Conservation (phyloP, 2,329 filamentous ascomycete genomes). For the Paracorniculantispora psalliotae region DNA sequence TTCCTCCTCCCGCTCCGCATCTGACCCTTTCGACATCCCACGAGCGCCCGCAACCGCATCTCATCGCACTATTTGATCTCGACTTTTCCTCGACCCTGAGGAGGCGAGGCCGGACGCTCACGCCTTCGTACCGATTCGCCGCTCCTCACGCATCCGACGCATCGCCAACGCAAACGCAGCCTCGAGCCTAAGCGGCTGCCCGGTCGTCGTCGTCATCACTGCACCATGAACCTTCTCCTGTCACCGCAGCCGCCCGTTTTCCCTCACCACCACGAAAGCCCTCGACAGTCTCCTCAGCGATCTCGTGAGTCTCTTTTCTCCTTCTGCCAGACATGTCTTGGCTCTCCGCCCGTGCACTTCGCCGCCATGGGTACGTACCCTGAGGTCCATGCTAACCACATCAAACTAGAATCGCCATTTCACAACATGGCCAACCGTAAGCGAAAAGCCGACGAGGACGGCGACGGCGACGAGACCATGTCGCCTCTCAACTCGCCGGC, state of each 20-base stretch:
- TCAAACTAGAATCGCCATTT: conserved; percentile 37
- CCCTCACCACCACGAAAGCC: conserved; percentile 53
- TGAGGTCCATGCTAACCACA: conserved; percentile 6
- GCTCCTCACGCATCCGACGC: background rate
- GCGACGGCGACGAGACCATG: conserved; percentile 79
- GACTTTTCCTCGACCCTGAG: background rate
- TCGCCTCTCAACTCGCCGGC: conserved; percentile 82
- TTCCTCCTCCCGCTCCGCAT: background rate
- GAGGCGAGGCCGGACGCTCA: conserved; percentile 6
- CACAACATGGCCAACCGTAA: conserved; percentile 59
- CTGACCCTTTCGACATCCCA: background rate
- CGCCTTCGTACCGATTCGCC: background rate
- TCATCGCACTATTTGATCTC: background rate
- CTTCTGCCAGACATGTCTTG: background rate
- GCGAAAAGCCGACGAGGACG: conserved; percentile 81
- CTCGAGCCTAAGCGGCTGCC: background rate
- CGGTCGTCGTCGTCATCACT: conserved; percentile 6
- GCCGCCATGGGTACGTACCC: background rate
- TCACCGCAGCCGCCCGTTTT: conserved; percentile 56
- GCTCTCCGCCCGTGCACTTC: background rate
- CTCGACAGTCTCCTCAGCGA: conserved; percentile 50
- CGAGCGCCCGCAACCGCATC: background rate
- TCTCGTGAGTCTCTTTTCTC: conserved; percentile 41
- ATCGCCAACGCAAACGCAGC: conserved; percentile 12
- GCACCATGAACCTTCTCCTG: conserved; percentile 58